Conservation (phyloP, 192 early-diverging fungal genomes). For the Coemansia reversa region DNA sequence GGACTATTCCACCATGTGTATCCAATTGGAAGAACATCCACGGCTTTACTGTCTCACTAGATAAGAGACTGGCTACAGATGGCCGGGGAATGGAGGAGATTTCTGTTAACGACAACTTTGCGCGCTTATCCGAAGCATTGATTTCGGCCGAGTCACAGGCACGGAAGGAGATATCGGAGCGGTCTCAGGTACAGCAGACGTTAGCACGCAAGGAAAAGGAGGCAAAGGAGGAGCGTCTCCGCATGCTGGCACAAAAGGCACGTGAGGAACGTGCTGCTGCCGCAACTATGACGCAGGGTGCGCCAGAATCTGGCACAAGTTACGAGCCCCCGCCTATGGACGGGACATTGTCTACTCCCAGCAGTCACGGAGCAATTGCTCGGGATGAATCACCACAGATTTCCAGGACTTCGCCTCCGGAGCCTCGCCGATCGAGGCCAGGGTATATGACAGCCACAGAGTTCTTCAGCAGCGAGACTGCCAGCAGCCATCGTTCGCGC, state of each 20-base stretch:
- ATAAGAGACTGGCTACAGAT: constrained; percentile 97
- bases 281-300: constrained; percentile 11
- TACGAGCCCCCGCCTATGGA: constrained; percentile 26
- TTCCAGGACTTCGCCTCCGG: not conserved
- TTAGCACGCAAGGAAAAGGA: constrained; percentile 93
- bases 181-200: constrained; percentile 87
- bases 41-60: constrained; percentile 97
- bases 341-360: not conserved
- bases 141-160: constrained; percentile 91
- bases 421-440: not conserved
- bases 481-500: constrained; percentile 20
- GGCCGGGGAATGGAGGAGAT: constrained; percentile 92
- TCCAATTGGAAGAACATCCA: constrained; percentile 99
- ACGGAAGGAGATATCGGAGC: constrained; percentile 88
- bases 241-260: constrained; percentile 87
- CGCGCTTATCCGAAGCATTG: constrained; percentile 91
- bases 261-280: constrained; percentile 78
- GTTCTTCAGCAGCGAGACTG: constrained; percentile 21
- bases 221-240: constrained; percentile 86
- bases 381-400: constrained; percentile 10
- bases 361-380: constrained; percentile 13
- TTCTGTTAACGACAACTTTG: constrained; percentile 93
- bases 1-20: constrained; percentile 98
- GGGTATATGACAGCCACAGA: constrained; percentile 27
- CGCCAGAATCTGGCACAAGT: not conserved